Evolutionary conservation across 306 rosid species (phyloP), one percentile per base, ranked within the genome.

Genomic region (Ammopiptanthus mongolicus): DNA sequence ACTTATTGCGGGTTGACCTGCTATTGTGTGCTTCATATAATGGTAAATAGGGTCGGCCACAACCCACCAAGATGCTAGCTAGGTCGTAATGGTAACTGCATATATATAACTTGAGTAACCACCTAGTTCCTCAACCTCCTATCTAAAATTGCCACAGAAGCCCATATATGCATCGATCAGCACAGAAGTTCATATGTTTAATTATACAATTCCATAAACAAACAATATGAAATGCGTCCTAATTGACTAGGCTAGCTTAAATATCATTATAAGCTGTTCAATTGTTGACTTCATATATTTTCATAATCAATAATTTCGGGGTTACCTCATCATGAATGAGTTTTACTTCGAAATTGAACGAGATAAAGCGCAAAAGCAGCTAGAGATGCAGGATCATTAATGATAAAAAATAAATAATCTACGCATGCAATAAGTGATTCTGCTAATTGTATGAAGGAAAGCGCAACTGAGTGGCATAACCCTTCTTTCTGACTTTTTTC

Each of bases 381-480:
- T 34, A 34, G 39, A 34, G 7, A 34, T 5, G 39, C 64, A 67
- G 22, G 15, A 46, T 42, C 33, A n/a, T n/a, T 31, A 62, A 60
- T 62, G 47, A 37, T 52, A 42, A 28, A 51, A 34, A 5, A 34
- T 0, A 31, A 63, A 76, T 18, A 55, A 55, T 37, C 0, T 5
- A 39, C 28, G 63, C 64, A 19, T 69, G 74, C 57, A 53, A 71
- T 34, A 50, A 36, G 29, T 70, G 65, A 36, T 55, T 66, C n/a
- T 53, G 66, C 65, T 63, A 77, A n/a, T 22, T 82, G 79, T 76
- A n/a, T n/a, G n/a, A n/a, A n/a, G n/a, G n/a, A n/a, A 19, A 75
- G 21, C 36, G 39, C 39, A 52, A n/a, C n/a, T n/a, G n/a, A n/a
- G n/a, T n/a, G n/a, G n/a, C n/a, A n/a, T n/a, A n/a, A n/a, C n/a